These are phyloP conservation scores for Cryptococcus hybrid DNA, from an alignment of 1,284 basidiomycete genomes.

Conservation along the genomic window DNA sequence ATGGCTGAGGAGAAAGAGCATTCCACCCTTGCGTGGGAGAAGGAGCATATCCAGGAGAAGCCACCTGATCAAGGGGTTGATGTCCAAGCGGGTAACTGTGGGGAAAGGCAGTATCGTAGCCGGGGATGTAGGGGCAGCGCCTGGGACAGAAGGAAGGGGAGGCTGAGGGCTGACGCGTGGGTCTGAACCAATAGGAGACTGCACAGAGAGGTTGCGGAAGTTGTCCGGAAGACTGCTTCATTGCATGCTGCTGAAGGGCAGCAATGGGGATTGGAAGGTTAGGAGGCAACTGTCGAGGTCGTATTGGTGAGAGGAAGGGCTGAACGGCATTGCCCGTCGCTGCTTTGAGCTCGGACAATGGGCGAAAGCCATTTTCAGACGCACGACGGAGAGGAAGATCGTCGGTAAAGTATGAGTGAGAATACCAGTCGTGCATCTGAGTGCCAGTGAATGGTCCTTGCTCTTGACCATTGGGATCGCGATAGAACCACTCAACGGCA, in stretches of 20 bases:
- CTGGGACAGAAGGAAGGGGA: background rate
- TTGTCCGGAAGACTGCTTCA: conserved; percentile 28
- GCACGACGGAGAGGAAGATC: conserved; percentile 80
- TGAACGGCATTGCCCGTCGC: conserved; percentile 45
- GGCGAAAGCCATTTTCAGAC: conserved; percentile 44
- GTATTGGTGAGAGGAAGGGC: conserved; percentile 44
- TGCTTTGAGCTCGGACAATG: conserved; percentile 46
- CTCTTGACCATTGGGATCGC: conserved; percentile 82
- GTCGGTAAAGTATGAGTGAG: conserved; percentile 84
- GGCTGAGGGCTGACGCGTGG: conserved; percentile 11
- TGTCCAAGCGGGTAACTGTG: conserved; percentile 10
- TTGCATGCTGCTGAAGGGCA: conserved; percentile 19
- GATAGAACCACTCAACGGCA: conserved; percentile 82
- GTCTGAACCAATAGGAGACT: conserved; percentile 11
- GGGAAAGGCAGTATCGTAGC: conserved; percentile 11
- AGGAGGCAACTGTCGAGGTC: conserved; percentile 39
- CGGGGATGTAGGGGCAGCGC: conserved; percentile 10
- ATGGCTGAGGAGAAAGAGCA: conserved; percentile 4
- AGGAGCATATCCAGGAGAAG: conserved; percentile 14
- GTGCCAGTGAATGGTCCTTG: conserved; percentile 91
- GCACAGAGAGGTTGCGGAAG: conserved; percentile 33
- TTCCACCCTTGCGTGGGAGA: conserved; percentile 15
- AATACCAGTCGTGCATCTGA: conserved; percentile 95
- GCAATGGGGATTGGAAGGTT: conserved; percentile 43
- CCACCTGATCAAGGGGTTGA: conserved; percentile 11